Base-by-base conservation (phyloP, 2,329 filamentous ascomycete genomes). In the Colletotrichum tropicicola region DNA sequence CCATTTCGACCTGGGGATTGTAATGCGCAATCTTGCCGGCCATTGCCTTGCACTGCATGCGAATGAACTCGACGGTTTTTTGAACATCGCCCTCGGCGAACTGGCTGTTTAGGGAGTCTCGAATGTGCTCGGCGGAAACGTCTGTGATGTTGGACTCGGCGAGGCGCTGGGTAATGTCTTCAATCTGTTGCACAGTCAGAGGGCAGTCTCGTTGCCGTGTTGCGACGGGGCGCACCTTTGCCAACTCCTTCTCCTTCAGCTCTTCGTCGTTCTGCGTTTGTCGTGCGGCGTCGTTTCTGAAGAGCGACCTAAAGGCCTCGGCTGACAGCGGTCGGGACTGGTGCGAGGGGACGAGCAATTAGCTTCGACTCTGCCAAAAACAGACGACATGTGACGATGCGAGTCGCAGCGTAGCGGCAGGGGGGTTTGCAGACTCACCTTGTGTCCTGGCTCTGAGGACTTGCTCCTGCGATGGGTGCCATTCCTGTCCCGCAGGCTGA, bases 1-100 rank as follows among this genome's bases (percentile, higher is more conserved):
- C 80, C 81, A 98, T 89, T 60, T 86, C 86, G 7, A 91, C 84
- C 56, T 85, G 84, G 8, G 93, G 88, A 59, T 93, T 85, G 79
- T 93, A 97, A 15, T 89, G 87, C 67, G 89, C 84, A 68, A 98
- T 86, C 41, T 92, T 87, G 15, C 95, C 94, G 28, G 93, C 88
- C 39, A 93, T 89, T 0, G 95, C 92, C 70, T 94, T 90, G 72
- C 95, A 90, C 68, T 97, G 88, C 23, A 98, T 82, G 43, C 91
- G 79, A 51, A 98, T 83, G 65, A 98, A 83, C 55, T 93, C 89
- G 70, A 92, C 88, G 3, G 94, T 91, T 72, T 89, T 91, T 52
- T 93, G 89, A 19, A 88, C 78, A 74, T 97, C 89, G 53, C 91
- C 89, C 25, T 88, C 83, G 30, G 90, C 87, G 73, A 89, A 90